Conservation (phyloP, 176 grass and related monocot species). For the Hordeum vulgare region DNA sequence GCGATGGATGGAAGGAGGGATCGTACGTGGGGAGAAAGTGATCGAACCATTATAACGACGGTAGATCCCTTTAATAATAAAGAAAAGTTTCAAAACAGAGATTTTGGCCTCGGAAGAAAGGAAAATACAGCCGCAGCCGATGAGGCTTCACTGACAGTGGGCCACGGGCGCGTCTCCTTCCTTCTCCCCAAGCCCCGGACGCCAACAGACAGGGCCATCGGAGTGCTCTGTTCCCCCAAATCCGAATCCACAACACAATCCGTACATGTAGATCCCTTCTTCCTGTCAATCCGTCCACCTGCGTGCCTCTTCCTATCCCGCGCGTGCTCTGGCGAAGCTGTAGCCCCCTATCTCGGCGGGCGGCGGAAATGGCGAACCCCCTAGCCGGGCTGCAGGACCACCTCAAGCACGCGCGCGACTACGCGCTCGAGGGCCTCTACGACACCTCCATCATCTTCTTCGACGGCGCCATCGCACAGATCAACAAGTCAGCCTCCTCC, state of each 20-base stretch:
- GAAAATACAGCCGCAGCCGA: background rate
- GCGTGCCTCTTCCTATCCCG: background rate
- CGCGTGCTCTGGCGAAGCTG: conserved; percentile 4
- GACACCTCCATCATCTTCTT: conserved; percentile 99
- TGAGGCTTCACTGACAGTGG: background rate
- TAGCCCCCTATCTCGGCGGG: background rate
- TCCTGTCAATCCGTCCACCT: background rate
- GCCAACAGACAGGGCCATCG: background rate
- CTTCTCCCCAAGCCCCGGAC: background rate
- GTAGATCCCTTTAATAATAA: no score
- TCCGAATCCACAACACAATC: conserved; percentile 11
- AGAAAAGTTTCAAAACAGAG: no score
- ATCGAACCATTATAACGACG: no score
- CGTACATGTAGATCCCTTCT: background rate
- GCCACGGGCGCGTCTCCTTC: background rate
- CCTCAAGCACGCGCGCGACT: conserved; percentile 91
- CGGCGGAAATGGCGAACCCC: conserved; percentile 50
- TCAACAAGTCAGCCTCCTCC: conserved; percentile 74
- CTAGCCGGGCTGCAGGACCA: conserved; percentile 89
- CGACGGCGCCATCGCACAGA: conserved; percentile 96
- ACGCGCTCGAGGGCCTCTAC: conserved; percentile 95
- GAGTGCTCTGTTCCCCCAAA: background rate
- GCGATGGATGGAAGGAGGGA: no score
- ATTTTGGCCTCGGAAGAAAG: background rate
- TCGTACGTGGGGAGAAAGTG: no score